phyloP scores from a whole-genome alignment of 1,139 yeast genomes.

The Sugiyamaella pinicola region DNA sequence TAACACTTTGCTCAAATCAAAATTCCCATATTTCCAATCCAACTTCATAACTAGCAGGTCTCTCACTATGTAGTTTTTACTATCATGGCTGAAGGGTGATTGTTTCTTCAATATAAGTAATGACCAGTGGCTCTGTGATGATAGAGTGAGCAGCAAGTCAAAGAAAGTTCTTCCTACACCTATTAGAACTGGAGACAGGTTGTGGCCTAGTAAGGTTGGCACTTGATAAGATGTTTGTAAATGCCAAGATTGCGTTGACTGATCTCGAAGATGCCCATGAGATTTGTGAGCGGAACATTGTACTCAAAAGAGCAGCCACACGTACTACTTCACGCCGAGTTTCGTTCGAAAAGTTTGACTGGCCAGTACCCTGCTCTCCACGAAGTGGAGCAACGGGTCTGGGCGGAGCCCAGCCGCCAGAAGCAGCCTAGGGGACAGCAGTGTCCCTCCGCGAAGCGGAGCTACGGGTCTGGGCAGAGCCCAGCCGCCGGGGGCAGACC shows the following conservation, averaged over 20 bases:
- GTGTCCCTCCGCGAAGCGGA: constrained; percentile 6
- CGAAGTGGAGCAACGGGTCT: constrained; percentile 10
- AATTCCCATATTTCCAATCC: no score
- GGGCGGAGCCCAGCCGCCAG: constrained; percentile 17
- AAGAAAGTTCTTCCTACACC: background rate
- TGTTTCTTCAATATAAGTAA: constrained; percentile 27
- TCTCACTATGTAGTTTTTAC: no score
- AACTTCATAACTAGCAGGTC: no score
- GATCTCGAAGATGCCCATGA: constrained; percentile 28
- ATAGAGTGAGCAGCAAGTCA: background rate
- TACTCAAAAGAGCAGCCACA: constrained; percentile 4
- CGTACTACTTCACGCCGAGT: background rate
- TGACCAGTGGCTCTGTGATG: constrained; percentile 15
- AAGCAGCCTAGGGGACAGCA: constrained; percentile 2
- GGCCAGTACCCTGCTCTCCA: no score
- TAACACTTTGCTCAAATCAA: constrained; percentile 23
- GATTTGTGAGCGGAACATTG: constrained; percentile 25
- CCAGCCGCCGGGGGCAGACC: constrained; percentile 15
- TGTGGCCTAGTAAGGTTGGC: constrained; percentile 30
- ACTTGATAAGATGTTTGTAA: constrained; percentile 9
- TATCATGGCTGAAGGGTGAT: constrained; percentile 24
- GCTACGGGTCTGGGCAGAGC: constrained; percentile 13
- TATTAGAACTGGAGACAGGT: constrained; percentile 29
- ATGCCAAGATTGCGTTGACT: constrained; percentile 16
- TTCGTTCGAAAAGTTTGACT: constrained; percentile 23